Evolutionary conservation across 2,329 filamentous ascomycete genomes (phyloP).

Genomic region (Chaetomiaceae sp.): DNA sequence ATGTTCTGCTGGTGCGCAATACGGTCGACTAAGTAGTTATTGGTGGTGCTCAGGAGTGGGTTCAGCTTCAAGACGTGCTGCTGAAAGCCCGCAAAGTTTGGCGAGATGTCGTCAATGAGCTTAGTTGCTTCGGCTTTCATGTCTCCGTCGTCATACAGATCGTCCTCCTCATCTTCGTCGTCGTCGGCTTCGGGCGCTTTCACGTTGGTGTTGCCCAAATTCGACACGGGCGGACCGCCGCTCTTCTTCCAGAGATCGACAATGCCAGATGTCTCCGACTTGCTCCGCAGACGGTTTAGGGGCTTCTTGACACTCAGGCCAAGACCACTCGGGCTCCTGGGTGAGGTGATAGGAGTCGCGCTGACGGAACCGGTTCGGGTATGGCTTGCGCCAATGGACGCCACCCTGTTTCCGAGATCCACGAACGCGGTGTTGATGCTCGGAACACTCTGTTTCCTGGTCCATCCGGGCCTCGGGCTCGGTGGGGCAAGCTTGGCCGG

Average conservation of each 20-base stretch:
- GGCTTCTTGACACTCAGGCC: slow-evolving; percentile 44
- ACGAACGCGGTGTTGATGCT: slow-evolving; percentile 57
- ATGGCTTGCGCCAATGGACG: slow-evolving; percentile 54
- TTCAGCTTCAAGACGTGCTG: slow-evolving; percentile 70
- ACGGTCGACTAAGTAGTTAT: slow-evolving; percentile 67
- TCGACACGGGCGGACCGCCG: slow-evolving; percentile 52
- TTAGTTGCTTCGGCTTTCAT: slow-evolving; percentile 59
- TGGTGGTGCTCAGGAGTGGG: slow-evolving; percentile 56
- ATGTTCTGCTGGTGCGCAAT: slow-evolving; percentile 76
- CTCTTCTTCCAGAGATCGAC: slow-evolving; percentile 49
- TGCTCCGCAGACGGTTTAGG: slow-evolving; percentile 53
- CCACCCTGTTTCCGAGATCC: slow-evolving; percentile 51
- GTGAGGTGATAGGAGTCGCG: slow-evolving; percentile 49
- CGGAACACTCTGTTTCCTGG: slow-evolving; percentile 47
- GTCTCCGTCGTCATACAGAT: slow-evolving; percentile 61
- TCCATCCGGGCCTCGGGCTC: slow-evolving; percentile 48
- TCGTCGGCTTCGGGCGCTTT: slow-evolving; percentile 42
- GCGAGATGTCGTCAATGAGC: slow-evolving; percentile 62
- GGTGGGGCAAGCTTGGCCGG: slow-evolving; percentile 50
- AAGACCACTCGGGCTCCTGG: slow-evolving; percentile 48
- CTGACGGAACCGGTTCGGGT: slow-evolving; percentile 58
- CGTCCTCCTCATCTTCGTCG: slow-evolving; percentile 50
- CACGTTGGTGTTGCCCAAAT: slow-evolving; percentile 36
- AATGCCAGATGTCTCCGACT: slow-evolving; percentile 47
- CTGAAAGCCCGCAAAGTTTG: slow-evolving; percentile 72